phyloP scores from a whole-genome alignment of 768 basidiomycete genomes.

The Agaricus sinodeliciosus region DNA sequence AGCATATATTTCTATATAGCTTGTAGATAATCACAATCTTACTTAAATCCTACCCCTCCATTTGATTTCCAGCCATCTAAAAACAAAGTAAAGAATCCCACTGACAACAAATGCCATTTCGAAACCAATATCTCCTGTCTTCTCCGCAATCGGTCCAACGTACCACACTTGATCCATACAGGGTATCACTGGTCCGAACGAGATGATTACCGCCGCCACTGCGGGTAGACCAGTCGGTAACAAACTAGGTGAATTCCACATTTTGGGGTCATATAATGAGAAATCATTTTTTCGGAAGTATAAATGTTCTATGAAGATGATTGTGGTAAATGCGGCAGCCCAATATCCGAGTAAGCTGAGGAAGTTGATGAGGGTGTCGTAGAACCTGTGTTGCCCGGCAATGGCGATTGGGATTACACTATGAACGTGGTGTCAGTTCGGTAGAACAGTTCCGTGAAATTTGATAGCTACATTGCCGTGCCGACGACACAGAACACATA shows the following conservation, averaged over 20 bases:
- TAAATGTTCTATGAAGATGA: constrained; percentile 65
- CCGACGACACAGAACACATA: constrained; percentile 71
- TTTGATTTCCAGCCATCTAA: constrained; percentile 44
- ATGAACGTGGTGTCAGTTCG: neutral
- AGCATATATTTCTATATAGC: too few species aligned
- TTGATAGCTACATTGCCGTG: constrained; percentile 53
- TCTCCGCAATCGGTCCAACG: constrained; percentile 62
- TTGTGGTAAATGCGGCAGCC: constrained; percentile 53
- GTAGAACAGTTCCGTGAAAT: neutral
- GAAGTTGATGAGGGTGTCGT: constrained; percentile 65
- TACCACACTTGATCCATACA: constrained; percentile 77
- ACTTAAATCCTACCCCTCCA: constrained; percentile 14
- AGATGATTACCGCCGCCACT: constrained; percentile 40
- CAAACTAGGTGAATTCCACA: constrained; percentile 49
- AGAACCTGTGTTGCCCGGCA: constrained; percentile 69
- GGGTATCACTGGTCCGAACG: constrained; percentile 56
- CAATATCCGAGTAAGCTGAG: constrained; percentile 70
- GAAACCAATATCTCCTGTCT: constrained; percentile 77
- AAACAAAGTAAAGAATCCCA: constrained; percentile 47
- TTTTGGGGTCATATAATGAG: constrained; percentile 40
- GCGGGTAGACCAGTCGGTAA: constrained; percentile 71
- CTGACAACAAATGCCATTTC: constrained; percentile 59
- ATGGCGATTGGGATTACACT: constrained; percentile 73
- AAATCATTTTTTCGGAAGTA: constrained; percentile 54
- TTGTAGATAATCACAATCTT: too few species aligned